Evolutionary conservation across 164 flowering plant genomes (phyloP).

Genomic region (Stephania yunnanensis): DNA sequence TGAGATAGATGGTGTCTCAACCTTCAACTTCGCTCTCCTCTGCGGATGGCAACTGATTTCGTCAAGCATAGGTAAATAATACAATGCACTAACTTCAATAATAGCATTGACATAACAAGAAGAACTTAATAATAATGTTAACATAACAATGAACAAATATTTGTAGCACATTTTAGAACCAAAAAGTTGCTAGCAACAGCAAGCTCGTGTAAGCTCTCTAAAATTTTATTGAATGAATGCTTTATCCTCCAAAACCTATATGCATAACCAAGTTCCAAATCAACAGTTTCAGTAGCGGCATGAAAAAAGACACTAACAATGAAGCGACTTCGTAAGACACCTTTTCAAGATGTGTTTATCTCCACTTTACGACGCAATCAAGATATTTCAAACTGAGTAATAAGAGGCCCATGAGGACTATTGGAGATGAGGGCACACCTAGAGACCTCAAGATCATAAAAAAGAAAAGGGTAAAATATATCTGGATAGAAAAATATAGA

Average conservation of each 20-base stretch:
- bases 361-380: too few relatives aligned
- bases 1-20: constrained; percentile 49
- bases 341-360: too few relatives aligned
- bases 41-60: constrained; percentile 24
- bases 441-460: too few relatives aligned
- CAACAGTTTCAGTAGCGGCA: not conserved
- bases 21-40: constrained; percentile 57
- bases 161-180: not conserved
- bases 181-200: not conserved
- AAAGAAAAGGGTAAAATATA: too few relatives aligned
- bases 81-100: not conserved
- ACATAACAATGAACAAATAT: not conserved
- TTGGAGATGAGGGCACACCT: too few relatives aligned
- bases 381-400: too few relatives aligned
- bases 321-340: too few relatives aligned
- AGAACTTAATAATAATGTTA: not conserved
- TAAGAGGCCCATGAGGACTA: too few relatives aligned
- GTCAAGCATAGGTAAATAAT: not conserved
- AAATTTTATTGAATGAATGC: not conserved
- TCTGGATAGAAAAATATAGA: not conserved
- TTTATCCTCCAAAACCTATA: too few relatives aligned
- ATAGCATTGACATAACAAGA: not conserved
- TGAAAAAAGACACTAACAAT: not conserved
- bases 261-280: not conserved
- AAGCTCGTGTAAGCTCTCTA: not conserved